Base-by-base conservation (phyloP, 148 eudicot species). In the Polygonum aviculare region DNA sequence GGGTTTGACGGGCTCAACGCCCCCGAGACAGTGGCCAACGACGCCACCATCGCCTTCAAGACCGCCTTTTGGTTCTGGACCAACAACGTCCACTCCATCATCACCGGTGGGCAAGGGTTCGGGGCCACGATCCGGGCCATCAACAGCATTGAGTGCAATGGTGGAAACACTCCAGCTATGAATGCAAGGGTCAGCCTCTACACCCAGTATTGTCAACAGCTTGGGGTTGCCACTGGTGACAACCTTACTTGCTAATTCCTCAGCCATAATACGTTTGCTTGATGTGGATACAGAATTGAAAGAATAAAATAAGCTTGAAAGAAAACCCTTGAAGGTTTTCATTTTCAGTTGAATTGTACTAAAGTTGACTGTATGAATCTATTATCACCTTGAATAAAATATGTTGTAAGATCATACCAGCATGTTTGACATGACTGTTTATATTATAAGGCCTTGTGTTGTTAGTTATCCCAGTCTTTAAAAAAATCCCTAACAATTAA, bases 11-110 rank as follows among this genome's bases (percentile, higher is more conserved):
- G 93, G 0, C 54, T 86, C 15, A 76, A 69, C 67, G 49, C 82
- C 39, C 97, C 93, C 0, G 89, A 86, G 22, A 84, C 50, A 0
- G 91, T 87, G 40, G 87, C 88, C 36, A 79, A 67, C 11, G 87
- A 91, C 48, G 54, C 77, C 0, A 75, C 77, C 18, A 76, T 84
- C 10, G 78, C 97, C 19, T 92, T 88, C 83, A 84, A 85, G 76
- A 74, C 91, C 0, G 78, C 88, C 12, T 36, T 91, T 40, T 91
- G 97, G 97, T 91, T 48, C 51, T 89, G 90, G 93, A 84, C 76
- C 83, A 78, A 31, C 16, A 67, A 78, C 12, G 84, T 81, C 16
- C 90, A 91, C 47, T 50, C 80, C 3, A 71, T 77, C 4, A 71
- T 88, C 1, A 67, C 74, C 67, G 71, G 83, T 0, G 86, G 84